Conservation (phyloP, 352 stramenopile genomes). For the Aphanomyces stellatus region DNA sequence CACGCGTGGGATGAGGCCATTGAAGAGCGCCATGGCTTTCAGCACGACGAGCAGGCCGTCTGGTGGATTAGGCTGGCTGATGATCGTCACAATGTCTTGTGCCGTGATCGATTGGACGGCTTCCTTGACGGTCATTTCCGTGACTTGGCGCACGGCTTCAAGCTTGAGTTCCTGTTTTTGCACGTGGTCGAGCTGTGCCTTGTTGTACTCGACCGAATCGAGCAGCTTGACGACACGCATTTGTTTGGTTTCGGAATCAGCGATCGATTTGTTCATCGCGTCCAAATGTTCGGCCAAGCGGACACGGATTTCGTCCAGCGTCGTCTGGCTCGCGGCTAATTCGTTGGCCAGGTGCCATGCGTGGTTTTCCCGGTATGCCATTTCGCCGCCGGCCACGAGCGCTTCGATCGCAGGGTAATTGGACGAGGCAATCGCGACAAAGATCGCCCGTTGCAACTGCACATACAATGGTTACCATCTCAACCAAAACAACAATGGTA, state of each 20-base stretch:
- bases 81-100: conserved; percentile 53
- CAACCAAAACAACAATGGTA: neutral
- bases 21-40: conserved; percentile 67
- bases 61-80: conserved; percentile 48
- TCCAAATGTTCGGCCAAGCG: conserved; percentile 40
- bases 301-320: conserved; percentile 10
- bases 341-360: conserved; percentile 16
- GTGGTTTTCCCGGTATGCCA: conserved; percentile 16
- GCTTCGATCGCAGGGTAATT: conserved; percentile 37
- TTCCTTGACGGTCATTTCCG: conserved; percentile 33
- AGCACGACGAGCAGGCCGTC: conserved; percentile 48
- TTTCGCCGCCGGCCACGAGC: conserved; percentile 10
- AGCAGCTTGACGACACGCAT: conserved; percentile 33
- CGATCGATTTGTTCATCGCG: conserved; percentile 60
- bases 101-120: conserved; percentile 63
- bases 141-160: conserved; percentile 24
- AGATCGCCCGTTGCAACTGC: conserved; percentile 42
- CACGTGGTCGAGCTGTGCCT: conserved; percentile 42
- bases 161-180: conserved; percentile 41
- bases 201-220: conserved; percentile 47
- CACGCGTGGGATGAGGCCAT: conserved; percentile 21
- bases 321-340: conserved; percentile 22
- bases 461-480: neutral
- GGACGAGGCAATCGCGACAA: conserved; percentile 57
- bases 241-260: conserved; percentile 57